Evolutionary conservation across 202 grass and related monocot species (phyloP).

Genomic region (Panicum virgatum): DNA sequence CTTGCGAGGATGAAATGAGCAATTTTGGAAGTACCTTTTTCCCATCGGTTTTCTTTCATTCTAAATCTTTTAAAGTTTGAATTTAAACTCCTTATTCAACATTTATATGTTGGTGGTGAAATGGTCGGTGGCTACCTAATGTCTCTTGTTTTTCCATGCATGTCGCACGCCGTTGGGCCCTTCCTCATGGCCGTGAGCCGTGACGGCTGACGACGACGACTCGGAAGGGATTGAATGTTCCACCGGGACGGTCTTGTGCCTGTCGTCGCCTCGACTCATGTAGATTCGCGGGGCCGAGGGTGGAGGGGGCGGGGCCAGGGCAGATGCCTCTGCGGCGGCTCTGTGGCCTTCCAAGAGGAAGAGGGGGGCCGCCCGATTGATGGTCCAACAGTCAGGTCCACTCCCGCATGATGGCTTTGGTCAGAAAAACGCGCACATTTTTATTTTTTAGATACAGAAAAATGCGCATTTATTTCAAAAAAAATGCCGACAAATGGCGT

Average conservation of each 20-base stretch:
- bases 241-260: conserved; percentile 3
- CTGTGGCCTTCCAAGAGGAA: neutral
- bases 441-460: no score
- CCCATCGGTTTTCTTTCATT: neutral
- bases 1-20: neutral
- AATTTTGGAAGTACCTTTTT: neutral
- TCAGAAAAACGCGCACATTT: neutral
- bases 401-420: neutral
- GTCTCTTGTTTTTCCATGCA: no score
- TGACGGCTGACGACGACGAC: no score
- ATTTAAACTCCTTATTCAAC: neutral
- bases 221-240: conserved; percentile 24
- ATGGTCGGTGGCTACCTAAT: no score
- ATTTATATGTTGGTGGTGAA: neutral
- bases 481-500: no score
- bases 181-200: no score
- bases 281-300: neutral
- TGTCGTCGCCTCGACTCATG: neutral
- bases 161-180: no score
- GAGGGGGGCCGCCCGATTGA: neutral
- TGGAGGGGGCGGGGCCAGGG: no score
- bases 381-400: neutral
- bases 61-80: no score
- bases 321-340: neutral
- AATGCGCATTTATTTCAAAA: no score